Evolutionary conservation across 2,329 filamentous ascomycete species (phyloP).

Genomic region (Paraphoma chrysanthemicola): DNA sequence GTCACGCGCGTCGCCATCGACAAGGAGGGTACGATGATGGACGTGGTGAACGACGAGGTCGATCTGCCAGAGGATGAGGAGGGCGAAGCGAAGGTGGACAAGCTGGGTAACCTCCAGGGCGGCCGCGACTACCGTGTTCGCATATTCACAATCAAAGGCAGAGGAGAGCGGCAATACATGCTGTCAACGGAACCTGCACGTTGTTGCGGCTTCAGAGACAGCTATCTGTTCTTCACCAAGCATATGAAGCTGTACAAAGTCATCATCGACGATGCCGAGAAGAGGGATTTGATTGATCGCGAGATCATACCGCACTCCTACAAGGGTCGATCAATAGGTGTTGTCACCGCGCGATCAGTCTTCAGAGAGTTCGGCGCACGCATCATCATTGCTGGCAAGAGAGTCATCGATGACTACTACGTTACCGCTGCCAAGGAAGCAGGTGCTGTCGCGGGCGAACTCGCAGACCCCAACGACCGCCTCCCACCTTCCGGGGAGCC

Average conservation of each 20-base stretch:
- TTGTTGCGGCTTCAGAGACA: constrained; percentile 96
- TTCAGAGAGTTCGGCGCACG: constrained; percentile 95
- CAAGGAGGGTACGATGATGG: constrained; percentile 90
- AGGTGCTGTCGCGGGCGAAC: constrained; percentile 83
- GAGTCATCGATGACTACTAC: constrained; percentile 88
- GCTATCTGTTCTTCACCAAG: constrained; percentile 98
- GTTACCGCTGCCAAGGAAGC: constrained; percentile 75
- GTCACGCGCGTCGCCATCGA: constrained; percentile 86
- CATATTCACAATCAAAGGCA: constrained; percentile 87
- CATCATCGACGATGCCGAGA: constrained; percentile 96
- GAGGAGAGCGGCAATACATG: constrained; percentile 93
- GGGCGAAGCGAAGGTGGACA: constrained; percentile 93
- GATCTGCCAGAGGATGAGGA: constrained; percentile 84
- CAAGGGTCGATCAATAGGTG: constrained; percentile 96
- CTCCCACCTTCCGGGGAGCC: constrained; percentile 76
- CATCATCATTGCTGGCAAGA: constrained; percentile 90
- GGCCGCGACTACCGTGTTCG: constrained; percentile 93
- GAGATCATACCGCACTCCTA: constrained; percentile 97
- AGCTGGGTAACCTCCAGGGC: constrained; percentile 79
- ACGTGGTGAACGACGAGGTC: constrained; percentile 91
- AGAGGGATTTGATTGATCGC: constrained; percentile 92
- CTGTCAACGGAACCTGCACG: constrained; percentile 95
- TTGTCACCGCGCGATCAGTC: constrained; percentile 94
- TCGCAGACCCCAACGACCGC: constrained; percentile 88
- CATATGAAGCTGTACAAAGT: constrained; percentile 97